Evolutionary conservation across 176 grass and related monocot species (phyloP), one percentile per base, ranked within the genome.

Genomic region (Triticum monococcum): DNA sequence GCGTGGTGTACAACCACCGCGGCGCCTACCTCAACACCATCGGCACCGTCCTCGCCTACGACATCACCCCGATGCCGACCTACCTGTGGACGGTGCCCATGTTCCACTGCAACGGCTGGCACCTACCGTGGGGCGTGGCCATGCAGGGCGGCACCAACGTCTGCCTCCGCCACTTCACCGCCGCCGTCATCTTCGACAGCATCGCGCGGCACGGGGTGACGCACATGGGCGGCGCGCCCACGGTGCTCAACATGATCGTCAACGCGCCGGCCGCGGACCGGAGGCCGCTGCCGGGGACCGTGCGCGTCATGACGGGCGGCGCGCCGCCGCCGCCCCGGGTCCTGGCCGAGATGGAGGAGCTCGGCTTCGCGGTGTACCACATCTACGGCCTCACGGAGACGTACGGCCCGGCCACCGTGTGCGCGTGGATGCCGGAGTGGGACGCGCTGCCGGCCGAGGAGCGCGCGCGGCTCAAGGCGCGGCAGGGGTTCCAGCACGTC

Each of bases 71-170:
- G 28, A 80, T 77, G 89, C 89, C 89, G 0, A 89, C 95, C 6
- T 91, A 93, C 83, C 83, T 97, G 63, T 93, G 95, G 92, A 90
- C 87, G 9, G 90, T 97, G 57, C 95, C 92, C 38, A 93, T 97
- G 89, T 97, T 97, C 83, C 92, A 97, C 64, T 97, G 87, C 87
- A 95, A 95, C 59, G 95, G 95, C 5, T 93, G 92, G 95, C 93
- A 91, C 76, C 68, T 93, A 1, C 1, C 41, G 11, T 97, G 95
- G 95, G 91, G 90, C 33, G 75, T 97, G 3, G 95, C 89, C 38
- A 89, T 79, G 78, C 86, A 95, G 88, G 95, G 92, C 61, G 89
- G 92, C 40, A 88, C 79, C 24, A 97, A 91, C 57, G 46, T 97
- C 3, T 95, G 89, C 84, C 37, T 95, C 20, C 88, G 79, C 74